Conservation (phyloP, 1,139 yeast species). For the Protomyces lactucae-debilis region DNA sequence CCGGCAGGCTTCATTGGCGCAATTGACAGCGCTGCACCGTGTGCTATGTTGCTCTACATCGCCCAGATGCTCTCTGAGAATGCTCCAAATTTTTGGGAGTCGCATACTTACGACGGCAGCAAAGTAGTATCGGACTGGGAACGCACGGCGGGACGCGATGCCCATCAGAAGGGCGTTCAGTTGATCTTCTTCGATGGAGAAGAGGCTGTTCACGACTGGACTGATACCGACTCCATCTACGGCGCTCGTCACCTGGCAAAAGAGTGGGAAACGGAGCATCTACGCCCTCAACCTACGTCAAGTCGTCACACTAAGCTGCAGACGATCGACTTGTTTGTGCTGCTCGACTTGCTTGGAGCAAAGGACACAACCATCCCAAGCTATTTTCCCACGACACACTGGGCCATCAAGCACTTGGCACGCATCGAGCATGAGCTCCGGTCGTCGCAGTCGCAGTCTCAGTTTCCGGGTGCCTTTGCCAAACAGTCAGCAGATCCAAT, state of each 20-base stretch:
- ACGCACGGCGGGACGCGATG: slow-evolving; percentile 14
- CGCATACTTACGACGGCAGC: not conserved
- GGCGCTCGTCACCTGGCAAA: slow-evolving; percentile 52
- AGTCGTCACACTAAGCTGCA: slow-evolving; percentile 34
- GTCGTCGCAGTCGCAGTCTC: not conserved
- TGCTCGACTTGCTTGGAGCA: slow-evolving; percentile 51
- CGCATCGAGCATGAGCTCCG: slow-evolving; percentile 35
- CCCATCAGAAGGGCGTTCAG: slow-evolving; percentile 43
- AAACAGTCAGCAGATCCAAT: slow-evolving; percentile 8
- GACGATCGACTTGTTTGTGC: slow-evolving; percentile 45
- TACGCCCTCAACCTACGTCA: slow-evolving; percentile 30
- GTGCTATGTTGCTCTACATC: slow-evolving; percentile 49
- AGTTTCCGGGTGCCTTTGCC: not conserved
- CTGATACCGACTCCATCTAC: slow-evolving; percentile 50
- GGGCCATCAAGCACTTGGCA: slow-evolving; percentile 42
- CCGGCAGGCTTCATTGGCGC: slow-evolving; percentile 59
- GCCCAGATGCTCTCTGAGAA: slow-evolving; percentile 41
- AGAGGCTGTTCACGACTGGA: slow-evolving; percentile 52
- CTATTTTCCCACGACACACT: slow-evolving; percentile 46
- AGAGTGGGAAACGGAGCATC: slow-evolving; percentile 39
- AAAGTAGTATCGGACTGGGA: slow-evolving; percentile 27
- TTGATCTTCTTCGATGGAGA: slow-evolving; percentile 57
- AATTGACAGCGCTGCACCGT: slow-evolving; percentile 55
- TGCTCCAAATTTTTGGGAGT: slow-evolving; percentile 31
- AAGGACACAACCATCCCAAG: slow-evolving; percentile 44